Evolutionary conservation across 164 flowering plant species (phyloP).

Genomic region (Kingdonia uniflora): DNA sequence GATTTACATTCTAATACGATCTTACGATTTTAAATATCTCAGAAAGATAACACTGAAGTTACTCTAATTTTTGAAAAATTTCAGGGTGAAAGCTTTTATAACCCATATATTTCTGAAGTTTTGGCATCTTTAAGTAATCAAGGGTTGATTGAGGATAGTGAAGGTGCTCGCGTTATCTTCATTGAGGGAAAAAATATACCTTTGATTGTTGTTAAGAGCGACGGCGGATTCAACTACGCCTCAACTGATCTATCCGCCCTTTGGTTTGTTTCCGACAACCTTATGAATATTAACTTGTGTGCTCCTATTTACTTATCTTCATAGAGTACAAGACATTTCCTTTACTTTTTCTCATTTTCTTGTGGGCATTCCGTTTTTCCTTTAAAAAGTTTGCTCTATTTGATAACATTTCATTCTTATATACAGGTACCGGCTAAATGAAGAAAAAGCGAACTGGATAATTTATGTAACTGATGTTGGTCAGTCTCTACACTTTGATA

Average conservation of each 20-base stretch:
- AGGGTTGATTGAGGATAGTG: slow-evolving; percentile 79
- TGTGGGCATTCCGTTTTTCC: too few relatives aligned
- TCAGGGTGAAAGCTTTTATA: slow-evolving; percentile 98
- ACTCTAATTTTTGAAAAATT: not conserved
- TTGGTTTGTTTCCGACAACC: slow-evolving; percentile 43
- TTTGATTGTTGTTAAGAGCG: slow-evolving; percentile 88
- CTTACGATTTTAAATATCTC: not conserved
- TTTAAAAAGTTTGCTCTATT: not conserved
- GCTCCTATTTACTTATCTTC: too few relatives aligned
- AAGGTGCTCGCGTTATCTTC: slow-evolving; percentile 85
- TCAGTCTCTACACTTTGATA: slow-evolving; percentile 83
- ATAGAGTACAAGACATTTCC: too few relatives aligned
- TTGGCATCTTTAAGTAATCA: slow-evolving; percentile 34
- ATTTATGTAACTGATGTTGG: slow-evolving; percentile 96
- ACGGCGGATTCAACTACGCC: slow-evolving; percentile 94
- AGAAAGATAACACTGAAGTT: slow-evolving; percentile 2
- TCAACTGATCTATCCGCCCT: slow-evolving; percentile 94
- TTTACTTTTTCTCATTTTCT: too few relatives aligned
- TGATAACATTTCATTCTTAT: slow-evolving; percentile 9
- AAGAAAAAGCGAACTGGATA: slow-evolving; percentile 95
- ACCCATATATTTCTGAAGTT: slow-evolving; percentile 67
- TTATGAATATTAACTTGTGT: too few relatives aligned
- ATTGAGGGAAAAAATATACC: slow-evolving; percentile 76
- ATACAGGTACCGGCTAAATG: slow-evolving; percentile 88
- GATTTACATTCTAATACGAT: too few relatives aligned